A percentile compares a stretch with the other conserved stretches of the same genome.
Evolutionary conservation across 2,329 filamentous ascomycete species (phyloP).

Genomic region (Onygena corvina): DNA sequence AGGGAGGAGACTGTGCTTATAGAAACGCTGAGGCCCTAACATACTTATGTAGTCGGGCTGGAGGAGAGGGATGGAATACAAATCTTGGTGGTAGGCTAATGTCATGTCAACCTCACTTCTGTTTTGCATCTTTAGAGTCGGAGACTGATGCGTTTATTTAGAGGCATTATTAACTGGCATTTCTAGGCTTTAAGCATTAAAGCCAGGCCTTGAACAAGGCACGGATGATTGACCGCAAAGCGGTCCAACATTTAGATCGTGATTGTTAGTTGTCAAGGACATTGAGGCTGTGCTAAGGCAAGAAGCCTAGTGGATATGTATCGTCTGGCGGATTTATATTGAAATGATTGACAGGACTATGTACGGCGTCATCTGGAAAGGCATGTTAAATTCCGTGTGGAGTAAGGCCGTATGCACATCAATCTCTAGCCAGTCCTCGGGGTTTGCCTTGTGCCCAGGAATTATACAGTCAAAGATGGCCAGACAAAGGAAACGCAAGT

Average conservation of each 20-base stretch:
- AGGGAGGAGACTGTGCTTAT: neutral
- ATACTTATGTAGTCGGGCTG: neutral
- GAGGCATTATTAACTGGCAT: neutral
- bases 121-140: neutral
- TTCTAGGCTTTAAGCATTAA: conserved; percentile 3
- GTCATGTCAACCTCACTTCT: neutral
- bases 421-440: too few species aligned
- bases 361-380: neutral
- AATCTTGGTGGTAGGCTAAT: neutral
- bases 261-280: neutral
- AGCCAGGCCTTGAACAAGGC: neutral
- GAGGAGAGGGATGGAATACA: neutral
- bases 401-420: neutral
- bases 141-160: neutral
- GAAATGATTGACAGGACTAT: neutral
- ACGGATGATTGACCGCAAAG: neutral
- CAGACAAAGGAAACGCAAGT: conserved; percentile 1
- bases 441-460: too few species aligned
- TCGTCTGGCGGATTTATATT: too few species aligned
- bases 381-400: neutral
- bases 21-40: neutral
- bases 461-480: too few species aligned
- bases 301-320: neutral
- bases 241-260: conserved; percentile 1
- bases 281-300: neutral